Base-by-base conservation (phyloP, 2,329 filamentous ascomycete genomes). In the Penicillium sp. region DNA sequence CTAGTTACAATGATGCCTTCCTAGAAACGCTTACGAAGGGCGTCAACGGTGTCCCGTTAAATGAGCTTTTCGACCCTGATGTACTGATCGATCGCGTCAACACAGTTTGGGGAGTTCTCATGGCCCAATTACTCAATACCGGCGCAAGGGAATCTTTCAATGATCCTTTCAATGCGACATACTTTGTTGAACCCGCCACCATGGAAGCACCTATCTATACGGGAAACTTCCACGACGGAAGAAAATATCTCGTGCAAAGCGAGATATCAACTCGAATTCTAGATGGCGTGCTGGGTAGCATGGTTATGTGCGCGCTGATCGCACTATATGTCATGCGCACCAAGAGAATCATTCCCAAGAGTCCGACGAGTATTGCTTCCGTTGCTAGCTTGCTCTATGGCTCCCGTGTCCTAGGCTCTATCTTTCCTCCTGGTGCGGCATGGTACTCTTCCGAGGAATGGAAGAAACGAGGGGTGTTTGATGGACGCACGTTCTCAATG, bases 281-380 rank as follows among this genome's bases (percentile, higher is more conserved):
- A 0, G 58, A 62, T 18, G 62, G 52, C 3, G 47, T 60, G 4
- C 50, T 67, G 6, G 56, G 44, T 5, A 43, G 48, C 5, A 67
- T 67, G 62, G 16, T 63, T 18, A 9, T 67, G 2, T 65, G 54
- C 32, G 56, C 57, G 13, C 18, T 58, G n/a, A 44, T 56, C 5
- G 50, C 58, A 13, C 47, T 50, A 3, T 54, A 29, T 6, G 32
- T 61, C 4, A 57, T 63, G 47, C 52, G 50, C 11, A 66, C 60
- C 2, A 56, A 59, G 24, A 24, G 57, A 11, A 47, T 68, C 5
- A 45, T 68, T 2, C 65, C 66, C 5, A 61, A 63, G 31, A 66
- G 67, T 32, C 67, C 67, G 13, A 59, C 54, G 40, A 68, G 61
- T 49, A 65, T 70, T 42, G 67, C 63, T 11, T 65, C 62, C 2